Evolutionary conservation across 768 basidiomycete species (phyloP), one percentile per base, ranked within the genome.

Genomic region (Leccinum uliginosum): DNA sequence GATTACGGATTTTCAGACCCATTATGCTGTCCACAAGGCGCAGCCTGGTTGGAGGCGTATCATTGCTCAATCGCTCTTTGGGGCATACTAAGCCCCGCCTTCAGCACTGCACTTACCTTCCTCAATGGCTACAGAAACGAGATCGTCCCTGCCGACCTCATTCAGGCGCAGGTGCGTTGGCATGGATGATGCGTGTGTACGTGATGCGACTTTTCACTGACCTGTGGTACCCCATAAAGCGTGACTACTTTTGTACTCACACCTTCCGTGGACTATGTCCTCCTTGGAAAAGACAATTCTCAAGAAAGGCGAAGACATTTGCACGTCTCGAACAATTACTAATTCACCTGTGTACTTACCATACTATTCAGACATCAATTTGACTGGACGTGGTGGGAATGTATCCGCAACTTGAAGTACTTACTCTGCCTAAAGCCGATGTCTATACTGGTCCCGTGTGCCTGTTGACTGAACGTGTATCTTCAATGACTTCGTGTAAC

Each of bases 191-290:
- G 21, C 17, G 5, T 51, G 4, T 30, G 15, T 51, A 27, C 48
- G 3, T 26, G 50, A 24, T 56, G 11, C 11, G 38, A 7, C 21
- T 2, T 35, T 54, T 55, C 44, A 27, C 49, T 51, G 24, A 65
- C 43, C 26, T n/a, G 35, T 30, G 59, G n/a, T 49, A 57, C 47
- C 44, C 8, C 57, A 46, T 27, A 55, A 54, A 89, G 87, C 93
- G 96, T 72, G 96, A 99, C 71, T 99, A 95, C 84, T 99, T 99
- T 73, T 97, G 97, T 75, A 92, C 95, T 44, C 96, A 98, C 80
- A 98, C 96, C 54, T 98, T 97, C 92, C 83, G 86, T 53, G 29
- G 29, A 29, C 29, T 29, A 29, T 29, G 93, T 98, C 58, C 78
- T 93, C 40, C 87, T 93, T 54, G 93, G 95, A 53, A 89, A 90